Evolutionary conservation across 441 rosid species (phyloP).

Genomic region (Raphanus hybrid): DNA sequence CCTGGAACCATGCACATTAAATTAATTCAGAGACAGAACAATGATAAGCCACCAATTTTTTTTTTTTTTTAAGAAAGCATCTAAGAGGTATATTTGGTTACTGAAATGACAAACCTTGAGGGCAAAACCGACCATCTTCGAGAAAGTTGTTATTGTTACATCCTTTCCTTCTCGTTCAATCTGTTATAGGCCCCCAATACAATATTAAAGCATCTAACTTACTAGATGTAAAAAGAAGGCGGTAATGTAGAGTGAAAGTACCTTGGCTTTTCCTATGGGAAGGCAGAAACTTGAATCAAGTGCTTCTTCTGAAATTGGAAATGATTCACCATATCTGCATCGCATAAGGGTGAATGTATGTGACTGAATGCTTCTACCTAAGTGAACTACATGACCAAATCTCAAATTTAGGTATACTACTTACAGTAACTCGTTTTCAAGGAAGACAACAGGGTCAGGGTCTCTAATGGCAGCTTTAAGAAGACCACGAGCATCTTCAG

Average conservation of each 20-base stretch:
- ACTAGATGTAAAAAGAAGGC: neutral
- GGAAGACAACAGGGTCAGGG: constrained; percentile 98
- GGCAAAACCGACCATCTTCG: constrained; percentile 87
- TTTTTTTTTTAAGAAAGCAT: neutral
- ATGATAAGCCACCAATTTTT: neutral
- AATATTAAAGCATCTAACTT: neutral
- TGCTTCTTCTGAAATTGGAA: constrained; percentile 89
- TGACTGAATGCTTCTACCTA: neutral
- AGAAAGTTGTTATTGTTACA: constrained; percentile 86
- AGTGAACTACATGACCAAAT: neutral
- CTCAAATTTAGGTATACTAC: constrained; percentile 39
- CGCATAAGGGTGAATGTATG: neutral
- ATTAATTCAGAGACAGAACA: constrained; percentile 10
- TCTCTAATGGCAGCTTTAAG: constrained; percentile 97
- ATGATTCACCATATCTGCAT: constrained; percentile 88
- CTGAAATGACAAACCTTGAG: constrained; percentile 68
- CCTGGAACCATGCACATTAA: constrained; percentile 49
- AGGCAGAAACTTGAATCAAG: constrained; percentile 97
- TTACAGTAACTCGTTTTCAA: constrained; percentile 91
- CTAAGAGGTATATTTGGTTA: neutral
- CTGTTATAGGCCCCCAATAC: constrained; percentile 46
- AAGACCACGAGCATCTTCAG: constrained; percentile 96
- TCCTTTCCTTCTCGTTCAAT: constrained; percentile 96
- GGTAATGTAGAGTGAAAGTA: constrained; percentile 26
- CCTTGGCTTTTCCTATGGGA: constrained; percentile 98